Conservation (phyloP, 2,329 filamentous ascomycete genomes). For the Ceratocystis diversiconidia region DNA sequence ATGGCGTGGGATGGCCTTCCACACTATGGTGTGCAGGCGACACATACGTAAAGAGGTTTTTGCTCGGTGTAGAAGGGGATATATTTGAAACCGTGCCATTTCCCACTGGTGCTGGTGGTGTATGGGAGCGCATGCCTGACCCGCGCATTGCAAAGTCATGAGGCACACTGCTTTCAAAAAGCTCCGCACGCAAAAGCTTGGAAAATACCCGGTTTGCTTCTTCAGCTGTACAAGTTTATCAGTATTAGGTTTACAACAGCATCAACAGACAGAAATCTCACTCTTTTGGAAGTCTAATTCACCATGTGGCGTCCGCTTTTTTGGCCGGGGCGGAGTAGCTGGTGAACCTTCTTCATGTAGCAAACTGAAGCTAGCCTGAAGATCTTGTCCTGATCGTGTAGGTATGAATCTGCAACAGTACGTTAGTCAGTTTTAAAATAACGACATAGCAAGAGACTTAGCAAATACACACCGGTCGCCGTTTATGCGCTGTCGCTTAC, state of each 20-base stretch:
- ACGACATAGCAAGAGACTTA: background rate
- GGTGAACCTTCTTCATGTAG: slow-evolving; percentile 88
- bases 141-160: slow-evolving; percentile 34
- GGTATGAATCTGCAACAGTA: slow-evolving; percentile 68
- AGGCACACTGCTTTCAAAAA: slow-evolving; percentile 83
- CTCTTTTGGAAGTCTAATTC: slow-evolving; percentile 91
- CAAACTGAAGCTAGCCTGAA: slow-evolving; percentile 83
- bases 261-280: slow-evolving; percentile 30
- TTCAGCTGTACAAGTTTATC: slow-evolving; percentile 43
- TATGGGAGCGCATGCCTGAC: slow-evolving; percentile 41
- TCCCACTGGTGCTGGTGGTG: slow-evolving; percentile 54
- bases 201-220: slow-evolving; percentile 93
- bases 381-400: slow-evolving; percentile 79
- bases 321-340: slow-evolving; percentile 72
- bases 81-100: slow-evolving; percentile 56
- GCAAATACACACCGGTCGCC: slow-evolving; percentile 39
- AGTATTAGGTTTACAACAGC: background rate
- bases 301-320: slow-evolving; percentile 72
- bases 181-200: slow-evolving; percentile 70
- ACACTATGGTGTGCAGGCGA: slow-evolving; percentile 58
- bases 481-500: slow-evolving; percentile 46
- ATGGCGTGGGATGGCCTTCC: slow-evolving; percentile 73
- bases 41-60: slow-evolving; percentile 89
- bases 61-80: slow-evolving; percentile 89
- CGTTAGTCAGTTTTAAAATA: slow-evolving; percentile 20